A percentile compares a stretch with the other conserved stretches of the same genome.
Conservation (phyloP, 805 yeast species). For the Jamesozyma lodderae region DNA sequence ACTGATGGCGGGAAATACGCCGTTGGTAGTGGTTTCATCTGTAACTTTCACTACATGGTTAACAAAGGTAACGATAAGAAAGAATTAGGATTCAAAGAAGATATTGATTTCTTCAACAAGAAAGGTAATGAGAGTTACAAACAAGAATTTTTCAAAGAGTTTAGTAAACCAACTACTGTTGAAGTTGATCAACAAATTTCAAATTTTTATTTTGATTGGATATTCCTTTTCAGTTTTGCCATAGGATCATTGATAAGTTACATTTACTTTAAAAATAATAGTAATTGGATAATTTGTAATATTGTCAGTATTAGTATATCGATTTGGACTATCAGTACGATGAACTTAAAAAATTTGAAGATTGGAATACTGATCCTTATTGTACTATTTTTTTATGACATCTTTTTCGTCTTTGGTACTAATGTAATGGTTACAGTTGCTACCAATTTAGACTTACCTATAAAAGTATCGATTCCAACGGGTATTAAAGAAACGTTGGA, state of each 20-base stretch:
- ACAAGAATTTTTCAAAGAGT: conserved; percentile 10
- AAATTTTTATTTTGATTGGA: conserved; percentile 30
- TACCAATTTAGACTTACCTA: conserved; percentile 42
- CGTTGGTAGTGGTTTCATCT: conserved; percentile 30
- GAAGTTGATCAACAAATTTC: conserved; percentile 26
- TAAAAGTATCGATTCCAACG: conserved; percentile 22
- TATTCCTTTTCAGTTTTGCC: conserved; percentile 22
- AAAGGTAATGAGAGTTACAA: conserved; percentile 2
- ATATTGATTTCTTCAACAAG: conserved; percentile 25
- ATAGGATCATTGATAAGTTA: conserved; percentile 12
- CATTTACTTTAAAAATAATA: conserved; percentile 21
- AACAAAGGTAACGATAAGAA: conserved; percentile 8
- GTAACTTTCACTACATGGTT: conserved; percentile 23
- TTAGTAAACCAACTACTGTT: conserved; percentile 13
- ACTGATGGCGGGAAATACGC: conserved; percentile 22
- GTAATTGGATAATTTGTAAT: conserved; percentile 42
- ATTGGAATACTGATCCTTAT: conserved; percentile 38
- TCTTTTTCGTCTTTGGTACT: conserved; percentile 58
- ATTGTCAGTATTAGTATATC: conserved; percentile 36
- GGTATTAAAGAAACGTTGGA: conserved; percentile 3
- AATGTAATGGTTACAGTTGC: conserved; percentile 59
- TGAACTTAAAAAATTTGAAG: conserved; percentile 37
- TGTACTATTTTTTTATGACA: conserved; percentile 52
- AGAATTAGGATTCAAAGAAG: conserved; percentile 14
- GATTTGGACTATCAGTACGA: conserved; percentile 34